Evolutionary conservation across 208 protist species (phyloP), one percentile per base, ranked within the genome.

Genomic region (Crithidia bombi): DNA sequence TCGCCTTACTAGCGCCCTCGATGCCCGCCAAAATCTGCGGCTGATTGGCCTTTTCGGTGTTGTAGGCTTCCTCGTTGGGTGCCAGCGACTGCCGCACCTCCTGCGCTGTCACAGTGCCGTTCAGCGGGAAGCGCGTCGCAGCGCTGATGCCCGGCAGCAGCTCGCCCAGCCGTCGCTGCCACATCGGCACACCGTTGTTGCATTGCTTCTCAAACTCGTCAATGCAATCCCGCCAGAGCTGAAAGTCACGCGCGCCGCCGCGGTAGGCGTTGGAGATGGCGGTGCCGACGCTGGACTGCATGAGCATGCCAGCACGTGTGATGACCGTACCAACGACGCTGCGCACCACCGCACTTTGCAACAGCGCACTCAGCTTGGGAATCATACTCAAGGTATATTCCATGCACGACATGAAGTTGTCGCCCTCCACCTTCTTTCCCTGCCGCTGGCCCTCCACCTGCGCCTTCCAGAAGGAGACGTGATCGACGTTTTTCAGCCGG

Each of bases 281-380:
- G 25, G 61, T 75, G 65, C 87, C 73, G 33, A 94, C 59, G 71
- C 83, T 86, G 9, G 66, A 55, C 75, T 94, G 89, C 67, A 86
- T 82, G 19, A 75, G 71, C 58, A 92, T 79, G 33, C 78, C 79
- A 6, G 81, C 82, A 21, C 90, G 82, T 15, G 86, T 82, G 39
- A 96, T 58, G n/a, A 79, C 81, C 11, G 87, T 93, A 30, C 87
- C 84, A 39, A 90, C 72, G 15, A 96, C 87, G 71, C 91, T 94
- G 64, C 83, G 78, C 33, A 87, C 65, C 12, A 96, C 89, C 44
- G 89, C 81, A 25, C 50, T 44, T 58, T 93, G 91, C 41, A 96
- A 79, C 23, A 93, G 71, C 10, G 75, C 65, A 15, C 12, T 67
- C 21, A 96, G 75, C 71, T 90, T 81, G 14, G 87, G 85, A 32